Conservation (phyloP, 2,329 filamentous ascomycete genomes). For the Colletotrichum musicola region DNA sequence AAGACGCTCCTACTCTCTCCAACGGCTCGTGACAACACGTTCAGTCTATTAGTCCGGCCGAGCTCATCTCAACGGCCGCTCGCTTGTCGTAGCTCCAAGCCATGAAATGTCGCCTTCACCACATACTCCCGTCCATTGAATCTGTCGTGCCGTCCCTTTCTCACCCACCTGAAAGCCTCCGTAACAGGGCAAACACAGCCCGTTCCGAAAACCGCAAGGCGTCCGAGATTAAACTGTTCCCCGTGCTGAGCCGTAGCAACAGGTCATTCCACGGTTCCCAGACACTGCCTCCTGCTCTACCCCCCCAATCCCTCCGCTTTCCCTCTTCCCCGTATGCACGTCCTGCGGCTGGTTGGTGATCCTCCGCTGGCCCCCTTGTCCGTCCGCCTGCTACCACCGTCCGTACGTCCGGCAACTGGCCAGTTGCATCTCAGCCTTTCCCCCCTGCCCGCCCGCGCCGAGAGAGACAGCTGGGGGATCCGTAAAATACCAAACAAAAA, state of each 20-base stretch:
- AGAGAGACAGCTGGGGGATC: background rate
- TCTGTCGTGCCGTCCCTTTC: background rate
- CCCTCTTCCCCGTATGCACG: conserved; percentile 19
- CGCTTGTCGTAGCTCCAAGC: background rate
- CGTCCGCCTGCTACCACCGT: conserved; percentile 1
- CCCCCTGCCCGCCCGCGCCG: conserved; percentile 6
- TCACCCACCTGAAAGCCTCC: background rate
- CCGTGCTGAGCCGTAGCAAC: conserved; percentile 28
- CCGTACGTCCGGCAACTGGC: background rate
- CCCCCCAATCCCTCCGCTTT: no score
- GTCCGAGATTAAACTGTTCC: conserved; percentile 27
- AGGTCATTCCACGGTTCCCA: background rate
- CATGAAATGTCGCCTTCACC: background rate
- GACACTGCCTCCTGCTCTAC: background rate
- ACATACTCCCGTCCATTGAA: background rate
- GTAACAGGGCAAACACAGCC: background rate
- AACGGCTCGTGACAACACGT: background rate
- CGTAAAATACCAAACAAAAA: conserved; percentile 5
- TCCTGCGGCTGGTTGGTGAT: conserved; percentile 24
- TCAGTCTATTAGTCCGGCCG: background rate
- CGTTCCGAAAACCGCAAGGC: conserved; percentile 14
- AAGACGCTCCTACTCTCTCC: background rate
- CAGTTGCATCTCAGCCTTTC: conserved; percentile 5
- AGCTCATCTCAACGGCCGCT: conserved; percentile 22
- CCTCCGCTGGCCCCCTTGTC: background rate